Evolutionary conservation across 1,284 basidiomycete genomes (phyloP).

Genomic region (Pseudozyma thailandica): DNA sequence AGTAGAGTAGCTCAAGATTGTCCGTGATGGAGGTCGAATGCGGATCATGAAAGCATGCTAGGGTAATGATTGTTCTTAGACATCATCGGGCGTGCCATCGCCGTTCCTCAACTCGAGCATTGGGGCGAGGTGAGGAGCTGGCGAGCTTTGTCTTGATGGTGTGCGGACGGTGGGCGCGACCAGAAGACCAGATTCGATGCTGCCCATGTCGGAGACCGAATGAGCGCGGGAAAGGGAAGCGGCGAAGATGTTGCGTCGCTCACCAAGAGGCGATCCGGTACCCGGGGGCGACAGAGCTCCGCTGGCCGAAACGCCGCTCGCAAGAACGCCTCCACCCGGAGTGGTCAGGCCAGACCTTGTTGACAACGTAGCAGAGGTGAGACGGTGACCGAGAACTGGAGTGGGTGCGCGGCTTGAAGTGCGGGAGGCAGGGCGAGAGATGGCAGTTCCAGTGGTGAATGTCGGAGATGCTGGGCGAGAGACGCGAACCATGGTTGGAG

Average conservation of each 20-base stretch:
- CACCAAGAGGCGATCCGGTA: slow-evolving; percentile 40
- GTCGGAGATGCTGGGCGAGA: slow-evolving; percentile 45
- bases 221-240: slow-evolving; percentile 44
- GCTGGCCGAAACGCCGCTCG: slow-evolving; percentile 10
- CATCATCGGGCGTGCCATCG: slow-evolving; percentile 10
- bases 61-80: background rate
- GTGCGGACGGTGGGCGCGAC: slow-evolving; percentile 21
- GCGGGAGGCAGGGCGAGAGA: slow-evolving; percentile 47
- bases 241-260: slow-evolving; percentile 26
- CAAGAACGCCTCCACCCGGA: slow-evolving; percentile 15
- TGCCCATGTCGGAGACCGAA: slow-evolving; percentile 33
- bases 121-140: slow-evolving; percentile 26
- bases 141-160: slow-evolving; percentile 42
- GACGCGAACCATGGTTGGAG: slow-evolving; percentile 32
- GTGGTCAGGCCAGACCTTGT: slow-evolving; percentile 30
- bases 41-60: background rate
- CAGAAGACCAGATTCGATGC: slow-evolving; percentile 27
- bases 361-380: slow-evolving; percentile 37
- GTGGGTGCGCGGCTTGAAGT: slow-evolving; percentile 49
- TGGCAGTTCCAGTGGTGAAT: slow-evolving; percentile 36
- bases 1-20: background rate
- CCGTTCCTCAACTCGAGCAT: slow-evolving; percentile 29
- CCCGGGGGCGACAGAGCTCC: slow-evolving; percentile 24
- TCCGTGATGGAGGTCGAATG: background rate
- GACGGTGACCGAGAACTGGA: slow-evolving; percentile 45